These are phyloP conservation scores for Fusarium sp. DNA, from an alignment of 2,329 filamentous ascomycete genomes.

Conservation along the genomic window DNA sequence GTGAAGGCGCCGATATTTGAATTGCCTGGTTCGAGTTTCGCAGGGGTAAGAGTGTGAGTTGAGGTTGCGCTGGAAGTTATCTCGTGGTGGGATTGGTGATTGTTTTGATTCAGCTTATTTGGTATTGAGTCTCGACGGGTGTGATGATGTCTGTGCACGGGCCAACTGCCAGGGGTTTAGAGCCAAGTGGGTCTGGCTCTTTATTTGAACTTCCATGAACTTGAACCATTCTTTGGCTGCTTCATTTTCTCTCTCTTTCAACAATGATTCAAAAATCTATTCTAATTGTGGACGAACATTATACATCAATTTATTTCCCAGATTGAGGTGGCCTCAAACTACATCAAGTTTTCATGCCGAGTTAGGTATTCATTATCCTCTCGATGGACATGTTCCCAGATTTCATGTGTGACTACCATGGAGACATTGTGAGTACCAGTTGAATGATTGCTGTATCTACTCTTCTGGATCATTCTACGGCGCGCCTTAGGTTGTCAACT, in stretches of 20 bases:
- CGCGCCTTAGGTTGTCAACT: not conserved
- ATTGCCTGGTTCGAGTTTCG: not conserved
- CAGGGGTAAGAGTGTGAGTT: not conserved
- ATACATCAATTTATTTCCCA: not conserved
- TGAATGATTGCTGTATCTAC: not conserved
- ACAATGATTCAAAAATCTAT: no score
- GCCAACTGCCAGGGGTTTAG: not conserved
- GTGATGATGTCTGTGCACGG: not conserved
- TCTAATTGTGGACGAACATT: not conserved
- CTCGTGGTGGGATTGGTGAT: not conserved
- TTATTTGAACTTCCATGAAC: not conserved
- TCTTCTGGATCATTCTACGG: not conserved
- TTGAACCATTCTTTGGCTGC: not conserved
- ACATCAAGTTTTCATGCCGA: not conserved
- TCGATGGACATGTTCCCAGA: not conserved
- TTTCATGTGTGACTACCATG: not conserved
- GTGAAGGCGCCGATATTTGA: accelerated
- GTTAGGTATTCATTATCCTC: not conserved
- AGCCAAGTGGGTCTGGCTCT: not conserved
- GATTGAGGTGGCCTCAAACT: not conserved
- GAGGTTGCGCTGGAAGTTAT: not conserved
- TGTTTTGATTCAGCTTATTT: not conserved
- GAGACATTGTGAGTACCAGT: not conserved
- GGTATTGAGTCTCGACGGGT: not conserved
- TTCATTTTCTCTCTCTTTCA: not conserved